Base-by-base conservation (phyloP, 345 rosid species). In the Arabis hirsuta region DNA sequence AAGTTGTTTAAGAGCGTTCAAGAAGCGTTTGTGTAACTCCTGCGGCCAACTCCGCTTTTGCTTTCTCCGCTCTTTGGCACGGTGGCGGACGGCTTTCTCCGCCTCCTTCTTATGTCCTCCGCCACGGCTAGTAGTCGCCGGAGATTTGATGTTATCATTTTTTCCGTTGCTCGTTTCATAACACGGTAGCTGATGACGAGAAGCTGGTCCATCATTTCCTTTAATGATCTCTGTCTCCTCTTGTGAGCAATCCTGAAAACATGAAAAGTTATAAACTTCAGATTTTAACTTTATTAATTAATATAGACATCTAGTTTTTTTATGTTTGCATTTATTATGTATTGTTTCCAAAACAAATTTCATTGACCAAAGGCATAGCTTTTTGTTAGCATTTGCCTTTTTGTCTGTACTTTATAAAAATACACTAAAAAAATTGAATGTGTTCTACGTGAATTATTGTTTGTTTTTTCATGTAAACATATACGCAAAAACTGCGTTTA, bases 41-140 rank as follows among this genome's bases (percentile, higher is more conserved):
- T 91, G 91, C 16, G 97, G 88, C 99, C 99, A 95, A 65, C 87
- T 85, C 73, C 99, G 86, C 62, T 97, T 78, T 55, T 83, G 90
- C 79, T 95, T 95, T 67, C 96, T 82, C 53, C 67, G 77, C 67
- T 71, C 62, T 54, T 26, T 41, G 68, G 55, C 8, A 7, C 47
- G 2, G 38, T 34, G 8, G 38, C 7, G 7, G 38, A 2, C 71
- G 12, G 77, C 82, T 54, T 80, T 84, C 24, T 83, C 91, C 22
- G 70, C 5, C 36, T 56, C 87, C 45, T 50, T 80, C 58, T 47
- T 78, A 54, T 51, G 62, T 34, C 38, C 38, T 16, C 43, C 74
- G 6, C 76, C 62, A 22, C 60, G 10, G 20, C 38, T 72, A 11
- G 6, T 46, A 32, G 53, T 59, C 44, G 9, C 73, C 38, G 72